phyloP scores from a whole-genome alignment of 2,329 filamentous ascomycete species.

The Amesomyces nigricolor region DNA sequence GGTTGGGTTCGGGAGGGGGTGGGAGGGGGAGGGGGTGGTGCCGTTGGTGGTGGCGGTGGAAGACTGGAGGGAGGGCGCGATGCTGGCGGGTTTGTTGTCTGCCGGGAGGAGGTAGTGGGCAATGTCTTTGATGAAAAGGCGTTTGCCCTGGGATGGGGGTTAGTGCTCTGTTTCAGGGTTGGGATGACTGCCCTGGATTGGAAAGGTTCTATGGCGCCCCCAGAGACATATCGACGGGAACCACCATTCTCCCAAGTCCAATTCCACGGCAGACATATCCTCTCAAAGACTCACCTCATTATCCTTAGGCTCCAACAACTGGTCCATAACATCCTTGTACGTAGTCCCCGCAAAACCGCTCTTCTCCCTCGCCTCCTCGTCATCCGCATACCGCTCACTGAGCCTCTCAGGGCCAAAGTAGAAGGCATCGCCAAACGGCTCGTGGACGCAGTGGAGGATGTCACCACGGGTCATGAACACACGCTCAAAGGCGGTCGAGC shows the following conservation, averaged over 20 bases:
- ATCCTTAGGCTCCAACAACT: constrained; percentile 60
- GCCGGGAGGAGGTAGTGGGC: constrained; percentile 85
- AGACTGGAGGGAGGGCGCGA: constrained; percentile 67
- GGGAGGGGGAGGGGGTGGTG: constrained; percentile 41
- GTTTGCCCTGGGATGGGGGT: constrained; percentile 61
- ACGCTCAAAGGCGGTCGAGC: constrained; percentile 94
- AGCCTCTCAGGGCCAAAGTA: constrained; percentile 92
- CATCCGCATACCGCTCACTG: constrained; percentile 69
- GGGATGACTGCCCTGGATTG: background rate
- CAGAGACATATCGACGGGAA: too few relatives aligned
- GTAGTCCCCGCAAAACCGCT: constrained; percentile 66
- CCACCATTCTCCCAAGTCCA: too few relatives aligned
- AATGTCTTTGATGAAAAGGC: constrained; percentile 97
- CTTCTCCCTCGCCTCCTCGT: constrained; percentile 48
- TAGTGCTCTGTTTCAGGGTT: background rate
- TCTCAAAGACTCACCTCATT: constrained; percentile 57
- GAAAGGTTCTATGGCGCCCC: background rate
- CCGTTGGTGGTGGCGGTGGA: constrained; percentile 23
- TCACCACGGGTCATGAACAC: constrained; percentile 95
- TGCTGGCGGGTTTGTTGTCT: constrained; percentile 57
- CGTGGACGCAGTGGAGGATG: constrained; percentile 77
- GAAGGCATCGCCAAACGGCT: constrained; percentile 94
- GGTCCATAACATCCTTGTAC: constrained; percentile 71
- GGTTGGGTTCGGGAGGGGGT: constrained; percentile 60
- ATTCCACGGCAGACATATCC: too few relatives aligned